Conservation (phyloP, 257 asterid genomes). For the Solanum chmielewskii region DNA sequence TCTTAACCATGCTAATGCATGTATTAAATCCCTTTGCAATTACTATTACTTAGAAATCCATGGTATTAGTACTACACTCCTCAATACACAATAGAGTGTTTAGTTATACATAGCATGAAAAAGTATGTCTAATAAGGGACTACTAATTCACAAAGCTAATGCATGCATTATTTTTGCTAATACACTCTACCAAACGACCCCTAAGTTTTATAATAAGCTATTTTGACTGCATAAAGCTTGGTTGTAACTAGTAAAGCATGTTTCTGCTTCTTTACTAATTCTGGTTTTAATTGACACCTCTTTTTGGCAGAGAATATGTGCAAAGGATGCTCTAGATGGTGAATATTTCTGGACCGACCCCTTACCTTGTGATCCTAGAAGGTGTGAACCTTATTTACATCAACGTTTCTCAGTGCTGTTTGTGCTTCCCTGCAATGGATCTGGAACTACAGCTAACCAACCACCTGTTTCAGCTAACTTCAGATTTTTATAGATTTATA, state of each 20-base stretch:
- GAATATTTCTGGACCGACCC: constrained; percentile 99
- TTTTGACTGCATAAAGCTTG: neutral
- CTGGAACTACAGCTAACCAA: neutral
- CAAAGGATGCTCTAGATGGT: constrained; percentile 91
- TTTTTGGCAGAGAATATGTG: constrained; percentile 61
- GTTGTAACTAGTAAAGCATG: neutral
- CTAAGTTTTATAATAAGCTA: neutral
- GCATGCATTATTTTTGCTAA: too few relatives aligned
- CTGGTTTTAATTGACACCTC: constrained; percentile 3
- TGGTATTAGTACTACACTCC: too few relatives aligned
- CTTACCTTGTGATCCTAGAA: constrained; percentile 89
- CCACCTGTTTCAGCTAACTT: neutral
- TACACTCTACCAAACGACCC: too few relatives aligned
- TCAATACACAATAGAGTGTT: too few relatives aligned
- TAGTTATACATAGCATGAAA: too few relatives aligned
- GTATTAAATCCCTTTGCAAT: too few relatives aligned
- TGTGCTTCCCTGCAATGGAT: neutral
- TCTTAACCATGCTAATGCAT: too few relatives aligned
- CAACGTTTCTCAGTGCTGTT: neutral
- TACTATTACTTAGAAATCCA: too few relatives aligned
- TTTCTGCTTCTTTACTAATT: neutral
- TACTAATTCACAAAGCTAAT: too few relatives aligned
- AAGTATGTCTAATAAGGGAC: too few relatives aligned
- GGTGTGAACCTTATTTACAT: constrained; percentile 34
- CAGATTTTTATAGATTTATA: neutral